Conservation (phyloP, 192 early-diverging fungal species). For the Cladochytrium replicatum region DNA sequence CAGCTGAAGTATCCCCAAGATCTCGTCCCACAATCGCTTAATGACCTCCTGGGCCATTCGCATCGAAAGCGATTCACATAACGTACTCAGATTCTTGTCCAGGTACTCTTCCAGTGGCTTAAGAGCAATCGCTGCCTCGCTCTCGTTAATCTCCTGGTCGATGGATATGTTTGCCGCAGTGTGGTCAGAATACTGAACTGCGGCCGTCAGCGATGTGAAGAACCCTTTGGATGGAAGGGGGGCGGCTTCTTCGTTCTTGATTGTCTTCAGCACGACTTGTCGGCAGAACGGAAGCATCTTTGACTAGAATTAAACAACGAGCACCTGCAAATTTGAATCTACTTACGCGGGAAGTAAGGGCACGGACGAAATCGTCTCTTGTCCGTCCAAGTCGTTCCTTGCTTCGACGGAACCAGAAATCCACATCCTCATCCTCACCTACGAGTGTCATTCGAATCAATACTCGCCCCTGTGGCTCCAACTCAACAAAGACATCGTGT, state of each 20-base stretch:
- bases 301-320: background rate
- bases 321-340: constrained; percentile 6
- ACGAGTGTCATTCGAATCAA: constrained; percentile 43
- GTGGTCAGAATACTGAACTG: constrained; percentile 33
- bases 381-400: constrained; percentile 38
- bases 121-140: background rate
- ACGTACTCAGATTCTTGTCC: background rate
- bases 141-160: constrained; percentile 4
- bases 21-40: background rate
- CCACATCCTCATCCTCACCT: constrained; percentile 47
- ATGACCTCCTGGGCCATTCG: background rate
- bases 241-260: constrained; percentile 44
- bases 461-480: constrained; percentile 46
- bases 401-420: constrained; percentile 42
- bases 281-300: constrained; percentile 31
- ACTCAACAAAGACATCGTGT: constrained; percentile 45
- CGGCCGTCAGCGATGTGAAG: constrained; percentile 32
- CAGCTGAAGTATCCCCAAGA: background rate
- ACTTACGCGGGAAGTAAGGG: constrained; percentile 24
- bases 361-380: constrained; percentile 38
- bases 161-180: constrained; percentile 28
- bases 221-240: constrained; percentile 30
- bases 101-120: background rate
- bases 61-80: background rate
- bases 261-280: constrained; percentile 33